These are phyloP conservation scores for Solanum hybrid DNA, from an alignment of 305 asterid genomes.

Conservation along the genomic window DNA sequence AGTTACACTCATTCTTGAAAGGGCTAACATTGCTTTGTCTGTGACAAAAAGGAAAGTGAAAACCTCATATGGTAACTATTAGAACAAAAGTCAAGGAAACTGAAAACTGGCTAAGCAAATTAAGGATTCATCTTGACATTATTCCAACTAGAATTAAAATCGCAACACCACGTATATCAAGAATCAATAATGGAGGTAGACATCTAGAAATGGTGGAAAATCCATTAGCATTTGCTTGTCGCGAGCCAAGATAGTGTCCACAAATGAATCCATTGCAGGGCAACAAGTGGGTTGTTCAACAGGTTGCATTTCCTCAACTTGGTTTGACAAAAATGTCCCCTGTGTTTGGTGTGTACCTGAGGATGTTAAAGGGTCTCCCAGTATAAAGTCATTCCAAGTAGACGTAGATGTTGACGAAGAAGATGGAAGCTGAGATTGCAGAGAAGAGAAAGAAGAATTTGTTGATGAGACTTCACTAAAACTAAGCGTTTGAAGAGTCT, in stretches of 20 bases:
- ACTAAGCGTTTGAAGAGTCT: constrained; percentile 16
- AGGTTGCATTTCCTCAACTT: not conserved
- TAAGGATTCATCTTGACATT: not conserved
- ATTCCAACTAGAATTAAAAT: not conserved
- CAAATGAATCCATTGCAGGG: constrained; percentile 43
- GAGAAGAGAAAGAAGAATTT: constrained; percentile 18
- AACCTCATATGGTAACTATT: not conserved
- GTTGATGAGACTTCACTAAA: constrained; percentile 29
- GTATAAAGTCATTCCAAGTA: constrained; percentile 28
- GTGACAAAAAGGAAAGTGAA: not conserved
- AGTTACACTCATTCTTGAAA: not conserved
- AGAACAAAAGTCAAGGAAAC: not conserved
- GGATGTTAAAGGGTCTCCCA: not conserved
- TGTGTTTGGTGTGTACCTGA: constrained; percentile 5
- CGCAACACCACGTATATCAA: not conserved
- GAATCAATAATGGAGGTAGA: constrained; percentile 35
- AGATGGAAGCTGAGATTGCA: not conserved
- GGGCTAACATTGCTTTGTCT: not conserved
- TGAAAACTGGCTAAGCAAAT: not conserved
- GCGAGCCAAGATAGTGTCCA: constrained; percentile 64
- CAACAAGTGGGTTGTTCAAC: constrained; percentile 9
- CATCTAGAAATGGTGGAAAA: constrained; percentile 56
- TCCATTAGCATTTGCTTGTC: constrained; percentile 56
- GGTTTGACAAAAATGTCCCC: constrained; percentile 5
- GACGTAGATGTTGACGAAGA: constrained; percentile 19